Conservation (phyloP, 2,329 filamentous ascomycete species). For the Paecilomyces niveus region DNA sequence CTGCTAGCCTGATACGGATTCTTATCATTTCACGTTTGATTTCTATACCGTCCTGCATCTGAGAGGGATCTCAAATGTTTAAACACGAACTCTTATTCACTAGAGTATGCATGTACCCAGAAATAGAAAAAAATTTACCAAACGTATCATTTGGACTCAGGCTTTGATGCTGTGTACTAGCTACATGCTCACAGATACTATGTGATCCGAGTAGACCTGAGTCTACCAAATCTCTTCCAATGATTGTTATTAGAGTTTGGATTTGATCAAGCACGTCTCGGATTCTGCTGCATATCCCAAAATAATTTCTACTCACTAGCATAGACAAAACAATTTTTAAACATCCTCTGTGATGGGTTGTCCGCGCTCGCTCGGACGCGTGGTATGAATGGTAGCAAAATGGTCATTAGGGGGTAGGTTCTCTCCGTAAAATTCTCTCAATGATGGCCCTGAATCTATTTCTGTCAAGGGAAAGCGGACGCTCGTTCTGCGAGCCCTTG, state of each 20-base stretch:
- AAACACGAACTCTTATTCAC: neutral
- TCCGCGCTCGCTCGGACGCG: neutral
- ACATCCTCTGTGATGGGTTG: neutral
- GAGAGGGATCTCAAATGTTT: neutral
- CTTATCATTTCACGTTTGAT: neutral
- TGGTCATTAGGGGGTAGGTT: neutral
- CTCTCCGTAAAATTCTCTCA: neutral
- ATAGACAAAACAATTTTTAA: neutral
- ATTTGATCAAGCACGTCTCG: neutral
- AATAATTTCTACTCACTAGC: neutral
- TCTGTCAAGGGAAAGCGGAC: constrained; percentile 3
- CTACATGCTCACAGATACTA: neutral
- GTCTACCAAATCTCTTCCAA: too few species aligned
- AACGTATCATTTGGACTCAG: too few species aligned
- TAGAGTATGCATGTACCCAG: neutral
- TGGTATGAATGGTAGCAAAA: neutral
- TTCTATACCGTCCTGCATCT: neutral
- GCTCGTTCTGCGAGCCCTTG: constrained; percentile 13
- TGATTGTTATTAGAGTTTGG: neutral
- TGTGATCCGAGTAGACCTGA: neutral
- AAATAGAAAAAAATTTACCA: neutral
- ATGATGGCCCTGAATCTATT: neutral
- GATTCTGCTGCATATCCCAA: neutral
- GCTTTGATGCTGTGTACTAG: neutral
- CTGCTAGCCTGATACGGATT: neutral